Percentiles rank a stretch among this genome's conserved stretches.
Evolutionary conservation across 371 early-diverging fungal species (phyloP).

Genomic region (Rhizopus delemar): DNA sequence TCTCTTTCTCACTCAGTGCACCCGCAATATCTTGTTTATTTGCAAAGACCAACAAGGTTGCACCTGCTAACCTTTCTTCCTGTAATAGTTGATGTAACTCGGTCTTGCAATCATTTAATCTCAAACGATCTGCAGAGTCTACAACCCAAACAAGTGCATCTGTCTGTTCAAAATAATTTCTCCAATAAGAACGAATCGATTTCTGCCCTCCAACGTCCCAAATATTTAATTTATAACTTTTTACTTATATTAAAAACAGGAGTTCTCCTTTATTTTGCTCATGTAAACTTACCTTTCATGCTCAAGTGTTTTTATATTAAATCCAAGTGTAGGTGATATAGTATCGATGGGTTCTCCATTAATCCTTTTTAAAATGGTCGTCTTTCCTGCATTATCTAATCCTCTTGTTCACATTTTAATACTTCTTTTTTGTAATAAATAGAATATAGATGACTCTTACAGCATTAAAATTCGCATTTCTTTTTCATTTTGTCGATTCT

Average conservation of each 20-base stretch:
- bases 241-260: not conserved
- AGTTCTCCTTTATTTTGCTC: not conserved
- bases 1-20: slow-evolving; percentile 72
- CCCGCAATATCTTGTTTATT: slow-evolving; percentile 96
- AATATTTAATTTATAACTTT: slow-evolving; percentile 42
- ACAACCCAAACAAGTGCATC: slow-evolving; percentile 99
- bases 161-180: slow-evolving; percentile 99
- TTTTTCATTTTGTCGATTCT: slow-evolving; percentile 36
- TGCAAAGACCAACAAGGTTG: slow-evolving; percentile 90
- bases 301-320: slow-evolving; percentile 93
- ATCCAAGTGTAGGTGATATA: slow-evolving; percentile 98
- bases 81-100: slow-evolving; percentile 80
- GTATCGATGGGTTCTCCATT: slow-evolving; percentile 88
- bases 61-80: slow-evolving; percentile 93
- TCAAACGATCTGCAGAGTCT: slow-evolving; percentile 87
- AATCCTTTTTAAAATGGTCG: slow-evolving; percentile 94
- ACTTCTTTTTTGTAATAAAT: not conserved
- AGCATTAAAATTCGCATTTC: slow-evolving; percentile 63
- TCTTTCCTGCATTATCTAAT: slow-evolving; percentile 99
- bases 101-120: slow-evolving; percentile 77
- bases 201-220: slow-evolving; percentile 99
- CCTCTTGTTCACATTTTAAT: slow-evolving; percentile 61
- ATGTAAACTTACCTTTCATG: slow-evolving; percentile 63
- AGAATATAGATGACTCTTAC: slow-evolving; percentile 39
- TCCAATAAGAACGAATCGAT: slow-evolving; percentile 97